Conservation (phyloP, 2,329 filamentous ascomycete species). For the Dactylellina cionopaga region DNA sequence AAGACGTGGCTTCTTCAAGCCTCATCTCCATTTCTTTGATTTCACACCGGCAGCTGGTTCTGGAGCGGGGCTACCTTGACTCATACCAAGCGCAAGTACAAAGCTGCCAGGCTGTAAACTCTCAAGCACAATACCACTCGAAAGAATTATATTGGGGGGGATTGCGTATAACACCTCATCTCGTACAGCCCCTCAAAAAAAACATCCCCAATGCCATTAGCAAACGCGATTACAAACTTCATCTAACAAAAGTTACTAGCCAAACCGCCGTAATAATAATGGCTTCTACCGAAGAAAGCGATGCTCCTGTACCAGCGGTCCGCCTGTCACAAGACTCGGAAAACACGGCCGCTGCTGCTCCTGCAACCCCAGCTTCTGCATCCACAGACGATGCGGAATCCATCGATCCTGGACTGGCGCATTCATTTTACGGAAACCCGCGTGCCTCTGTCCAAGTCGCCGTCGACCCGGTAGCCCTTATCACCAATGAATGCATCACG, state of each 20-base stretch:
- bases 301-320: not conserved
- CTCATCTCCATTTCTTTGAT: not conserved
- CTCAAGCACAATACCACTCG: not conserved
- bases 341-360: conserved; percentile 11
- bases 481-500: conserved; percentile 98
- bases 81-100: conserved; percentile 1
- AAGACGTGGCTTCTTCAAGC: conserved; percentile 27
- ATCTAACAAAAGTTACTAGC: not conserved
- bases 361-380: conserved; percentile 35
- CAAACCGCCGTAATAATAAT: conserved; percentile 3
- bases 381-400: conserved; percentile 32
- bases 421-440: conserved; percentile 45
- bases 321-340: conserved; percentile 49
- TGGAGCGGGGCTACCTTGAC: not conserved
- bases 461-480: conserved; percentile 87
- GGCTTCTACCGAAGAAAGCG: conserved; percentile 26
- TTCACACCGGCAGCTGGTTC: not conserved
- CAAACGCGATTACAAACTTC: not conserved
- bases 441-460: conserved; percentile 67
- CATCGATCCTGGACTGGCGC: conserved; percentile 30
- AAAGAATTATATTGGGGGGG: no score
- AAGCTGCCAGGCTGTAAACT: conserved; percentile 26
- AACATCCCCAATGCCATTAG: conserved; percentile 1
- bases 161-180: conserved; percentile 16
- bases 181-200: not conserved